Evolutionary conservation across 768 basidiomycete genomes (phyloP).

Genomic region (Rhizopogon salebrosus): DNA sequence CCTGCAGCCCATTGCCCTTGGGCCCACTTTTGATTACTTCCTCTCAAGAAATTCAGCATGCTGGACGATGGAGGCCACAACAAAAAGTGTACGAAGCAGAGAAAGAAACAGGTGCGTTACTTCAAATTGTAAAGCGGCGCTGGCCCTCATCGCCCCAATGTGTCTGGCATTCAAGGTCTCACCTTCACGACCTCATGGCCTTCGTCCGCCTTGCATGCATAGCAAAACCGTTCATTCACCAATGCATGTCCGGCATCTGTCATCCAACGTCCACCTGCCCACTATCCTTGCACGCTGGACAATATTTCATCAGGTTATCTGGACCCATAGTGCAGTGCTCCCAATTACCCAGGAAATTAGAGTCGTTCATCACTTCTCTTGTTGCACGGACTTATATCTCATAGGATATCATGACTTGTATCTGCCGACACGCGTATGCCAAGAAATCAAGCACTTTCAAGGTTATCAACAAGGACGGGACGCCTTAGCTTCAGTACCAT

Average conservation of each 20-base stretch:
- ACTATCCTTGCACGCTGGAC: not conserved
- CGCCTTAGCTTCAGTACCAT: conserved; percentile 90
- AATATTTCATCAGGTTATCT: not conserved
- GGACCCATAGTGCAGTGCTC: not conserved
- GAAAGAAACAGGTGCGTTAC: too few species aligned
- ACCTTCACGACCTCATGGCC: not conserved
- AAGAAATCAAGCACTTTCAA: conserved; percentile 88
- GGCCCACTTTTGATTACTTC: too few species aligned
- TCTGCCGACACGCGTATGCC: conserved; percentile 1
- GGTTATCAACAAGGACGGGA: conserved; percentile 80
- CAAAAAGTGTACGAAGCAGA: too few species aligned
- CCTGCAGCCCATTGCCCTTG: too few species aligned
- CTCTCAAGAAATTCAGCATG: too few species aligned
- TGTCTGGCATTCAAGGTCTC: not conserved
- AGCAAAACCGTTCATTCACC: not conserved
- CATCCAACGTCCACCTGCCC: not conserved
- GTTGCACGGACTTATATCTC: not conserved
- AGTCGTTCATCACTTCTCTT: not conserved
- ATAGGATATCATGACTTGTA: conserved; percentile 1
- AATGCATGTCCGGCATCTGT: not conserved
- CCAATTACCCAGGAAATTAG: not conserved
- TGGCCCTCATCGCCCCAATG: too few species aligned
- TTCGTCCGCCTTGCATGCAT: conserved; percentile 2
- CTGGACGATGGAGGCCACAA: too few species aligned
- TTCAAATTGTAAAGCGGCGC: too few species aligned